phyloP scores from a whole-genome alignment of 2,329 filamentous ascomycete species.

The Alternaria viburni region DNA sequence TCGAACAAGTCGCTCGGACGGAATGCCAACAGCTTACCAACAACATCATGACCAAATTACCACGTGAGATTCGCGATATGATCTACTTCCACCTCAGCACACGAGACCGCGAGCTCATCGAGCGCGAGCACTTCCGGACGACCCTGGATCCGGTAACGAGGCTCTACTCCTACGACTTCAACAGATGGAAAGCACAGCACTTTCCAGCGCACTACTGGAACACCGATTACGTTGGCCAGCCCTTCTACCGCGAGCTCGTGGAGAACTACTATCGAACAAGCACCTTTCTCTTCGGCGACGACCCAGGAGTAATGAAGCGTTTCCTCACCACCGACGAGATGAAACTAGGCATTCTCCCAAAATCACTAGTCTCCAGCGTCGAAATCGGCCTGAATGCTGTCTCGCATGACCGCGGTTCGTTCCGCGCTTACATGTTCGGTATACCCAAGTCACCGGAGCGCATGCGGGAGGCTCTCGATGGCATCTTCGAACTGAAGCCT shows the following conservation, averaged over 20 bases:
- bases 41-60: conserved; percentile 12
- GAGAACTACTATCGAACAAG: conserved; percentile 29
- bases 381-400: conserved; percentile 26
- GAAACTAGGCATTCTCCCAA: conserved; percentile 11
- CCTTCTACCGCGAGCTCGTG: conserved; percentile 18
- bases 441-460: conserved; percentile 21
- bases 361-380: conserved; percentile 14
- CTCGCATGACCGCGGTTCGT: conserved; percentile 22
- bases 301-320: conserved; percentile 18
- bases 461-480: conserved; percentile 19
- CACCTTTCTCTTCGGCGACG: conserved; percentile 25
- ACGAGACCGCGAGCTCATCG: conserved; percentile 13
- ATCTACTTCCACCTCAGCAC: conserved; percentile 23
- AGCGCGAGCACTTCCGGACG: conserved; percentile 27
- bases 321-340: conserved; percentile 26
- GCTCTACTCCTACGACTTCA: conserved; percentile 21
- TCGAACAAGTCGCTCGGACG: conserved; percentile 18
- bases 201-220: conserved; percentile 27
- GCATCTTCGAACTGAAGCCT: conserved; percentile 18
- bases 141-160: conserved; percentile 23
- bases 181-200: conserved; percentile 23
- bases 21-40: conserved; percentile 20
- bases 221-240: conserved; percentile 2
- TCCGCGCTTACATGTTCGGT: conserved; percentile 28
- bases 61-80: conserved; percentile 28